Percentiles rank a stretch among this genome's conserved stretches.
Conservation (phyloP, 306 rosid species). For the Cicer judaicum region DNA sequence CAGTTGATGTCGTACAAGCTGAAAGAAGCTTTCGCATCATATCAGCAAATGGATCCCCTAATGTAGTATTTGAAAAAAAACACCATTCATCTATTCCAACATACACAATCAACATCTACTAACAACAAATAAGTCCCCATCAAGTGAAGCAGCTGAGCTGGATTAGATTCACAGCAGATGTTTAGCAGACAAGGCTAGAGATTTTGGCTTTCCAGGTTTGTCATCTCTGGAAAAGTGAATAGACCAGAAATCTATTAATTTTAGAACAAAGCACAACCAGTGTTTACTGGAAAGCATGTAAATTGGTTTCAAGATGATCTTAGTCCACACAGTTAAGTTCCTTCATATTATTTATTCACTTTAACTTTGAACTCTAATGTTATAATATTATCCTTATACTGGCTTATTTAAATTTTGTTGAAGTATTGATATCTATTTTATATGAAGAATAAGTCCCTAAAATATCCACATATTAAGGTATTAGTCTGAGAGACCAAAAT, state of each 20-base stretch:
- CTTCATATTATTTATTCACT: too few species aligned
- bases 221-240: conserved; percentile 46
- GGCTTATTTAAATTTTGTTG: conserved; percentile 1
- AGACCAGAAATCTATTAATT: conserved; percentile 37
- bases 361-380: background rate
- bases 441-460: background rate
- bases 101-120: conserved; percentile 28
- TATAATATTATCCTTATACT: background rate
- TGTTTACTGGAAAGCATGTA: conserved; percentile 19
- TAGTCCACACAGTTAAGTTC: too few species aligned
- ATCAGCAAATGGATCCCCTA: conserved; percentile 38
- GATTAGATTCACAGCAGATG: conserved; percentile 30
- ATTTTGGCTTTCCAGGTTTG: conserved; percentile 45
- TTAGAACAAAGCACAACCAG: background rate
- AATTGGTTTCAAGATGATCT: background rate
- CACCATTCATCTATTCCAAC: background rate
- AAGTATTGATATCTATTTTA: background rate
- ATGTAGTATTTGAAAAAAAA: conserved; percentile 23
- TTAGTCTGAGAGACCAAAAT: background rate
- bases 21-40: conserved; percentile 28
- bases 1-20: conserved; percentile 39
- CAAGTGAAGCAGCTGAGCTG: conserved; percentile 42
- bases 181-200: conserved; percentile 15
- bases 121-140: conserved; percentile 35
- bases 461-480: background rate